Evolutionary conservation across 2,329 filamentous ascomycete species (phyloP), one percentile per base, ranked within the genome.

Genomic region (Fusarium algeriense): DNA sequence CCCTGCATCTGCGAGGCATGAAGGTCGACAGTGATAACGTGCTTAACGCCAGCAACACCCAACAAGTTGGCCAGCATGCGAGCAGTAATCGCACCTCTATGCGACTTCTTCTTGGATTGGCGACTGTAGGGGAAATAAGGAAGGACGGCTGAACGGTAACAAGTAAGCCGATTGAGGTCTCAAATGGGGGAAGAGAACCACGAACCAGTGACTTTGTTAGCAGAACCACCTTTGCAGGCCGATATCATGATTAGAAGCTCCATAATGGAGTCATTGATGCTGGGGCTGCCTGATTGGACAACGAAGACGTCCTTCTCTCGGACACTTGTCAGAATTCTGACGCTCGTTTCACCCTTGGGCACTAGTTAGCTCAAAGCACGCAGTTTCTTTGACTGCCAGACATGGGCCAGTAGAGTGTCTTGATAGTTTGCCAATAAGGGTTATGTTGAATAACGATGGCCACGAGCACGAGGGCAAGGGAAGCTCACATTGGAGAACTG

Each of bases 1-100:
- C 96, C 96, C 83, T 99, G 96, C 94, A 98, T 98, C 84, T 98
- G 96, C n/a, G 93, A 94, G 57, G 93, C 93, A 84, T 99, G 96
- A 34, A 99, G 88, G 79, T 99, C 96, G 78, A 99, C 92, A 19
- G 96, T 99, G 77, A 99, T 95, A 80, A 99, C 93, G 85, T 99
- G 96, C 83, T 97, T 94, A 73, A 99, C 94, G 58, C 96, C 96
- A 55, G 96, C 96, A 62, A 99, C 93, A 67, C 93, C 89, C 74
- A 99, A 90, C 53, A 98, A 89, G 81, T 99, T 99, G 67, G 96
- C 95, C 57, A 99, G 89, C 94, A 99, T 97, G 74, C 95, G 91
- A 60, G 96, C 96, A 12, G 96, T 98, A 78, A 99, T 98, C 64
- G 96, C 94, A 55, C 96, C 96, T 73, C 96, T 90, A 79, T 98